Percentiles rank a stretch among this genome's conserved stretches.
phyloP scores from a whole-genome alignment of 2,329 filamentous ascomycete species.

The Claviceps arundinis region DNA sequence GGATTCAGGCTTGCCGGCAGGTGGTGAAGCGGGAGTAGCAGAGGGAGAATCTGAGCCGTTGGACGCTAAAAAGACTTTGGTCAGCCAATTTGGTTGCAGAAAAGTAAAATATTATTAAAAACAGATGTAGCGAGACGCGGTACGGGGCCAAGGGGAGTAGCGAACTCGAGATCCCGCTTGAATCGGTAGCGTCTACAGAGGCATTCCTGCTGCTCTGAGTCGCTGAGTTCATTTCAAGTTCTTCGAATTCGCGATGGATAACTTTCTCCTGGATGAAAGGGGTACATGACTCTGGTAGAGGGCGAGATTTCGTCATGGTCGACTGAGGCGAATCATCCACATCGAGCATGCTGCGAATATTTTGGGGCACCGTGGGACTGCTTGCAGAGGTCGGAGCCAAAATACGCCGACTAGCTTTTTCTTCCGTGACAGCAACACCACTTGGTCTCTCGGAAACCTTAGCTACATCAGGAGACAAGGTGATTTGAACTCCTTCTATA shows the following conservation, averaged over 20 bases:
- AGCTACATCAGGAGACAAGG: background rate
- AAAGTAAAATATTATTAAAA: background rate
- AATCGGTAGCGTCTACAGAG: background rate
- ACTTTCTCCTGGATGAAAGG: conserved; percentile 12
- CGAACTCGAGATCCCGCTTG: background rate
- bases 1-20: conserved; percentile 24
- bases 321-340: conserved; percentile 35
- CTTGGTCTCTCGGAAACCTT: conserved; percentile 20
- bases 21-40: conserved; percentile 27
- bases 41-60: conserved; percentile 30
- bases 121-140: background rate
- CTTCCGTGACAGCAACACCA: conserved; percentile 14
- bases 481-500: conserved; percentile 10
- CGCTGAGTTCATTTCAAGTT: background rate
- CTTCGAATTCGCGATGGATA: conserved; percentile 1
- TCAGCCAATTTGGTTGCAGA: conserved; percentile 5
- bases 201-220: background rate
- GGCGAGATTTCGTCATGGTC: conserved; percentile 27
- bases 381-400: conserved; percentile 5
- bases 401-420: conserved; percentile 4
- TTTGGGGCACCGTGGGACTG: conserved; percentile 12
- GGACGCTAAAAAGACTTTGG: conserved; percentile 24
- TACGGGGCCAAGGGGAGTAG: conserved; percentile 21
- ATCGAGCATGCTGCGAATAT: conserved; percentile 41
- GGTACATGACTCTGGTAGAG: conserved; percentile 33